These are phyloP conservation scores for Collybia nuda DNA, from an alignment of 768 basidiomycete species.

Conservation along the genomic window DNA sequence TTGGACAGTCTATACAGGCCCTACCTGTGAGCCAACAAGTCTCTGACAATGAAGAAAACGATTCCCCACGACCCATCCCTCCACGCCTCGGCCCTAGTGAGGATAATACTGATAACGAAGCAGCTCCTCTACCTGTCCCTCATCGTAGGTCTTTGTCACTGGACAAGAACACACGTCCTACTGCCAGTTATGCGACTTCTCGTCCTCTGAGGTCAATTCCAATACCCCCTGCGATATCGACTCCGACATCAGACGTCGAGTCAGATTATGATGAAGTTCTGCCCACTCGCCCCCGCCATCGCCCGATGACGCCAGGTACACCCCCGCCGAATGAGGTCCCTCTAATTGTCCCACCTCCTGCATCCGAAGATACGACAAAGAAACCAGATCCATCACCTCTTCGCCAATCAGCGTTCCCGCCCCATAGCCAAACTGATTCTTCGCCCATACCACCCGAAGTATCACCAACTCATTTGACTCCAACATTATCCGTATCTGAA, in stretches of 20 bases:
- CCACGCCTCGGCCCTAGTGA: conserved; percentile 7
- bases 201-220: conserved; percentile 14
- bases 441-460: conserved; percentile 11
- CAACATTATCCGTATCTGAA: conserved; percentile 22
- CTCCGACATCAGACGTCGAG: conserved; percentile 20
- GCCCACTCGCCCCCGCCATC: conserved; percentile 27
- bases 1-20: neutral
- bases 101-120: conserved; percentile 15
- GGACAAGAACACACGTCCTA: neutral
- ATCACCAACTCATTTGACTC: conserved; percentile 20
- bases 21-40: conserved; percentile 1
- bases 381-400: conserved; percentile 12
- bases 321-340: conserved; percentile 14
- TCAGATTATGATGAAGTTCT: conserved; percentile 33
- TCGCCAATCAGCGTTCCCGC: conserved; percentile 10
- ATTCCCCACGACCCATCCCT: conserved; percentile 12
- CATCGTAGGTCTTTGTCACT: conserved; percentile 11
- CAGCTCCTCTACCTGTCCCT: conserved; percentile 18
- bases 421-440: conserved; percentile 2
- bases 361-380: conserved; percentile 6
- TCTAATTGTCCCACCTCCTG: conserved; percentile 20
- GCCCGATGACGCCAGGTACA: conserved; percentile 11
- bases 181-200: neutral
- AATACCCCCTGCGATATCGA: conserved; percentile 10
- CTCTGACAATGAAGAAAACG: conserved; percentile 15